These are phyloP conservation scores for Lentithecium fluviatile DNA, from an alignment of 495 filamentous ascomycete genomes.

Conservation along the genomic window DNA sequence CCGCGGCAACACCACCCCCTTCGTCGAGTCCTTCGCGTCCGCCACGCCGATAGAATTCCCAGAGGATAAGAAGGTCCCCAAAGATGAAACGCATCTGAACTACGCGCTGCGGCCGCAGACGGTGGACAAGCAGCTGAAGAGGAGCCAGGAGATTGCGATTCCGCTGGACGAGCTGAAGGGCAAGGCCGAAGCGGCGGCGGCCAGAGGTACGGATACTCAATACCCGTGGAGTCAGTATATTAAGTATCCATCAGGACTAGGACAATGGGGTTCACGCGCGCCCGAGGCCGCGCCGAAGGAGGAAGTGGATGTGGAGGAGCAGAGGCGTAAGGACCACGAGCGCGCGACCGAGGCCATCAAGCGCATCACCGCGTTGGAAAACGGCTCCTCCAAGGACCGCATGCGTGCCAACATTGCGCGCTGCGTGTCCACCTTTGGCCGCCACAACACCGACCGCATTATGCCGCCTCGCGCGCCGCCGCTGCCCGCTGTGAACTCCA, in stretches of 20 bases:
- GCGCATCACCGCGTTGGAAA: constrained; percentile 71
- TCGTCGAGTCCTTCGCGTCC: constrained; percentile 76
- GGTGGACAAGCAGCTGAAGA: constrained; percentile 60
- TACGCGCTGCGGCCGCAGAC: constrained; percentile 67
- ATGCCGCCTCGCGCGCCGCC: constrained; percentile 56
- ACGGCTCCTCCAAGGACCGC: constrained; percentile 72
- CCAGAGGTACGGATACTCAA: neutral
- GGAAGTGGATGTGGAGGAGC: constrained; percentile 35
- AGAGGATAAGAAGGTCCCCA: constrained; percentile 17
- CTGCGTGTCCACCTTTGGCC: constrained; percentile 83
- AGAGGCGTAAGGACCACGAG: constrained; percentile 45
- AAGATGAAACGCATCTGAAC: constrained; percentile 58
- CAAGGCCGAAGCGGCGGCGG: neutral
- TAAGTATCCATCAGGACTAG: neutral
- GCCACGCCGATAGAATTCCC: constrained; percentile 42
- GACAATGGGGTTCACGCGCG: neutral
- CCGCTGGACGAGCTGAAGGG: constrained; percentile 45
- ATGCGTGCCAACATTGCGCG: constrained; percentile 75
- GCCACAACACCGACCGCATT: constrained; percentile 78
- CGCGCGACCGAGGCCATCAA: constrained; percentile 65
- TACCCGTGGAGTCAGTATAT: no score
- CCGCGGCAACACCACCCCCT: constrained; percentile 72
- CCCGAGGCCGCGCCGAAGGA: constrained; percentile 21
- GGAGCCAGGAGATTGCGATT: constrained; percentile 61
- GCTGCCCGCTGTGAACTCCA: constrained; percentile 2